phyloP scores from a whole-genome alignment of 2,329 filamentous ascomycete species.

The Clarireedia hainanense region DNA sequence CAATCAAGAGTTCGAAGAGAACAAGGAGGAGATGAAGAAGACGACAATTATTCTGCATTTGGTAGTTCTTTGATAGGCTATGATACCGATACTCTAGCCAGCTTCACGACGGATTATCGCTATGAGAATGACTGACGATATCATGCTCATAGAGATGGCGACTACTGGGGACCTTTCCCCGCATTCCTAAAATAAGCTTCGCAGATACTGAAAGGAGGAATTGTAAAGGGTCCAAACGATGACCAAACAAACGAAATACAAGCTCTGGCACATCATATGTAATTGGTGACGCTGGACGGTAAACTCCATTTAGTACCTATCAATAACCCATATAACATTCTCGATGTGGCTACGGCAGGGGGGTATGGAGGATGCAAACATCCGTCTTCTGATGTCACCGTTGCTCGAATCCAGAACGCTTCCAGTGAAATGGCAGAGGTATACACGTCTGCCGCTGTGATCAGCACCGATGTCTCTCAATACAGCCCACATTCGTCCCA shows the following conservation, averaged over 20 bases:
- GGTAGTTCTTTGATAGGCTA: slow-evolving; percentile 15
- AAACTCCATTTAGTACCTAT: slow-evolving; percentile 18
- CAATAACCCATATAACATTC: slow-evolving; percentile 22
- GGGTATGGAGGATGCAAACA: slow-evolving; percentile 33
- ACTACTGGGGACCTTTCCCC: slow-evolving; percentile 23
- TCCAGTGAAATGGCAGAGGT: slow-evolving; percentile 18
- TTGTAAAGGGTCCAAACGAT: slow-evolving; percentile 33
- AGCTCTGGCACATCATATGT: slow-evolving; percentile 35
- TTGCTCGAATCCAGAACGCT: background rate
- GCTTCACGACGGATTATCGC: slow-evolving; percentile 18
- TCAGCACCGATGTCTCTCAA: slow-evolving; percentile 27
- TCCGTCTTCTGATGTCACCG: slow-evolving; percentile 4
- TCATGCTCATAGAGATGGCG: slow-evolving; percentile 32
- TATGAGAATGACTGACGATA: slow-evolving; percentile 40
- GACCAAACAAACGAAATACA: slow-evolving; percentile 35
- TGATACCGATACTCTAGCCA: slow-evolving; percentile 16
- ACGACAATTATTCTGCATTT: slow-evolving; percentile 14
- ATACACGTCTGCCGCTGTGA: slow-evolving; percentile 25
- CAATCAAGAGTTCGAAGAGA: background rate
- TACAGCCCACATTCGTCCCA: slow-evolving; percentile 40
- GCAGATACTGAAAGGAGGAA: background rate
- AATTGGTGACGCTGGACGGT: slow-evolving; percentile 22
- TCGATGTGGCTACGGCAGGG: slow-evolving; percentile 37
- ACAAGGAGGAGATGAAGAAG: background rate
- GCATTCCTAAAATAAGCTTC: background rate